Evolutionary conservation across 495 filamentous ascomycete genomes (phyloP).

Genomic region (Hyaloscypha finlandica): DNA sequence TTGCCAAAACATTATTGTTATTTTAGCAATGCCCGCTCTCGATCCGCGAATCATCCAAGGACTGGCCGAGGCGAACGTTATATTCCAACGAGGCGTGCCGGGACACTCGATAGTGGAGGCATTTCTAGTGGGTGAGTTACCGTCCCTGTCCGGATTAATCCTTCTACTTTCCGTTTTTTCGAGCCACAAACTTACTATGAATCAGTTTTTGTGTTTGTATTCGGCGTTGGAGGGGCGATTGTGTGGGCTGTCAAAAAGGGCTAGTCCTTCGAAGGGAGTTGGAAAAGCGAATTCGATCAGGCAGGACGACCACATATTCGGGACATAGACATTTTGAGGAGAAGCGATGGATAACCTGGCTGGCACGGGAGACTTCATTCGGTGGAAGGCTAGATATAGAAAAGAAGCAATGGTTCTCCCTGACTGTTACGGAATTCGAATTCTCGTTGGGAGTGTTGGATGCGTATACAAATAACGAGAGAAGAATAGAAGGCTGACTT

Average conservation of each 20-base stretch:
- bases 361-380: too few species aligned
- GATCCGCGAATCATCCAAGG: constrained; percentile 5
- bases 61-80: not conserved
- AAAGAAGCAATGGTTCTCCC: not conserved
- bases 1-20: not conserved
- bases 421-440: not conserved
- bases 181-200: not conserved
- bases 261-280: not conserved
- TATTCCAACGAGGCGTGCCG: constrained; percentile 5
- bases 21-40: constrained; percentile 8
- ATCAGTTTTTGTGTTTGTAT: constrained; percentile 4
- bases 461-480: too few species aligned
- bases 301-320: not conserved
- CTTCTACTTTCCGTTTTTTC: not conserved
- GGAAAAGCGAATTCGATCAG: not conserved
- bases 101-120: constrained; percentile 9
- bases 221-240: constrained; percentile 11
- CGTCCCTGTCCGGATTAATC: not conserved
- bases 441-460: too few species aligned
- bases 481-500: too few species aligned
- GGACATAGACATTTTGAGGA: not conserved
- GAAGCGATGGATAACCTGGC: too few species aligned
- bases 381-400: too few species aligned
- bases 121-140: constrained; percentile 8
- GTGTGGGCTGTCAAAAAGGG: not conserved